phyloP scores from a whole-genome alignment of 768 basidiomycete species.

The Hygrophorus pudorinus region DNA sequence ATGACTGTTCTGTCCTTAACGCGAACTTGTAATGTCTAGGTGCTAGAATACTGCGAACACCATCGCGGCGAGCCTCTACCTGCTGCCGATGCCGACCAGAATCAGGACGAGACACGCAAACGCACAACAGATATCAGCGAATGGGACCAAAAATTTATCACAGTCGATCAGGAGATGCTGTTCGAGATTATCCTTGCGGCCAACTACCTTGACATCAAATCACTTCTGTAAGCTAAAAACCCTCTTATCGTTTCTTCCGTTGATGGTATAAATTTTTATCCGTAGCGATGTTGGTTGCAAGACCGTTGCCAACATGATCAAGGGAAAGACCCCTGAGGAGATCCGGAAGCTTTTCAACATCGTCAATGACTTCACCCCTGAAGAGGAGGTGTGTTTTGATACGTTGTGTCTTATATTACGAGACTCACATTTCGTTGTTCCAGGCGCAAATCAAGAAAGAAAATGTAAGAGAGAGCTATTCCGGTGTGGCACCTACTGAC shows the following conservation, averaged over 20 bases:
- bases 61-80: conserved; percentile 97
- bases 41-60: conserved; percentile 98
- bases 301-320: conserved; percentile 99
- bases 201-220: conserved; percentile 99
- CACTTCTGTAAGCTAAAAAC: conserved; percentile 64
- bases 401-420: conserved; percentile 8
- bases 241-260: conserved; percentile 3
- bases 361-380: conserved; percentile 96
- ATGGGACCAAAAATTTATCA: conserved; percentile 99
- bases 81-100: conserved; percentile 66
- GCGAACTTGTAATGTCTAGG: conserved; percentile 36
- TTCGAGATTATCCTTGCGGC: conserved; percentile 99
- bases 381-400: conserved; percentile 72
- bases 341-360: conserved; percentile 98
- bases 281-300: conserved; percentile 92
- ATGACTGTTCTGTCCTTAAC: neutral
- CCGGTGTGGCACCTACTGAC: conserved; percentile 11
- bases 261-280: conserved; percentile 1
- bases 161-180: conserved; percentile 99
- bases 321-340: conserved; percentile 99
- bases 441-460: conserved; percentile 99
- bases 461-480: conserved; percentile 54
- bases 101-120: conserved; percentile 90
- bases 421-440: conserved; percentile 7
- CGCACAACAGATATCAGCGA: conserved; percentile 98